Evolutionary conservation across 2,329 filamentous ascomycete genomes (phyloP).

Genomic region (Sporothrix curviconia): DNA sequence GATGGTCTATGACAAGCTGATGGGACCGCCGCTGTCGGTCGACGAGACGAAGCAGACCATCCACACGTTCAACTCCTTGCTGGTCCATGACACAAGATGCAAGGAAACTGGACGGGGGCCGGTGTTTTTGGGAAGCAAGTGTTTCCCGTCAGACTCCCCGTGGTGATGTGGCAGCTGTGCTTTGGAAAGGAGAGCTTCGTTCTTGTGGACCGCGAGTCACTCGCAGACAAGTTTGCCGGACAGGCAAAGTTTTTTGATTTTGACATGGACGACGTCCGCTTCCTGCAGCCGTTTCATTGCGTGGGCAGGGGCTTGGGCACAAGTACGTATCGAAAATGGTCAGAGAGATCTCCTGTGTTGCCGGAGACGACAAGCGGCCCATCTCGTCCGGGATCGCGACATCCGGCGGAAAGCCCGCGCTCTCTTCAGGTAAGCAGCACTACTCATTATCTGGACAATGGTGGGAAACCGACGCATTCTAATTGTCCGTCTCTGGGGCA

Average conservation of each 20-base stretch:
- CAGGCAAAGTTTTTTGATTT: constrained; percentile 32
- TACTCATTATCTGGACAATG: neutral
- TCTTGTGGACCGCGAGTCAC: constrained; percentile 28
- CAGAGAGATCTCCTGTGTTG: constrained; percentile 29
- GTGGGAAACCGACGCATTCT: neutral
- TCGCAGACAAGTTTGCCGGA: constrained; percentile 24
- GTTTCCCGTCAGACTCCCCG: constrained; percentile 3
- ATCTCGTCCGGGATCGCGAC: constrained; percentile 23
- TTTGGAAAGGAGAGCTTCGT: constrained; percentile 23
- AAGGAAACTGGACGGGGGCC: neutral
- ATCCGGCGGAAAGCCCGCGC: constrained; percentile 28
- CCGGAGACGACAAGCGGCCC: constrained; percentile 11
- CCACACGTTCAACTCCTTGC: neutral
- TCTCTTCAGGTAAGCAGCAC: constrained; percentile 30
- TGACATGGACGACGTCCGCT: constrained; percentile 26
- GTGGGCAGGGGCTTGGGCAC: constrained; percentile 28
- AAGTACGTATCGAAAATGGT: constrained; percentile 30
- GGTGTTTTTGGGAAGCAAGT: neutral
- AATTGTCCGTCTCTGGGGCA: constrained; percentile 3
- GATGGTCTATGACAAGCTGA: constrained; percentile 11
- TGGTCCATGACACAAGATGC: neutral
- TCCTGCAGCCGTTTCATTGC: constrained; percentile 27
- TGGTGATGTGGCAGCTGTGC: constrained; percentile 1
- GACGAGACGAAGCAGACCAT: constrained; percentile 4
- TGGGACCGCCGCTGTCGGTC: neutral